Evolutionary conservation across 345 rosid species (phyloP).

Genomic region (Raphanus raphanistrum): DNA sequence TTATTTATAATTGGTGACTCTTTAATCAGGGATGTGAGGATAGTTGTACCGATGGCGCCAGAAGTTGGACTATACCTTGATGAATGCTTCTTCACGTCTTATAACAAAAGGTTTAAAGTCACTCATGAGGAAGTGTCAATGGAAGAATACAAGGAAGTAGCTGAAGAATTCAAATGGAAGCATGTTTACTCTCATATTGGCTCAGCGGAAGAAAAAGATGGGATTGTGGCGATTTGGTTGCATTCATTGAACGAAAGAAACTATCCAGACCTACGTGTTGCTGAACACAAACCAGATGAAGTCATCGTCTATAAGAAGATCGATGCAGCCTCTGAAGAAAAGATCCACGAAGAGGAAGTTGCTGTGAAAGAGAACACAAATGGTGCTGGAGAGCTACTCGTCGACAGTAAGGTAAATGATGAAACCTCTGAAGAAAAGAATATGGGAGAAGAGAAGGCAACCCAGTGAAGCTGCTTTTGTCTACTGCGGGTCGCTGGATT

Average conservation of each 20-base stretch:
- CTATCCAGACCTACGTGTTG: slow-evolving; percentile 60
- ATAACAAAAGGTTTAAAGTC: slow-evolving; percentile 78
- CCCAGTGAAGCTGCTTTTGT: slow-evolving; percentile 8
- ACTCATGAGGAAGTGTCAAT: slow-evolving; percentile 84
- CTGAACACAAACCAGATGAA: slow-evolving; percentile 27
- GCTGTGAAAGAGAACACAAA: slow-evolving; percentile 16
- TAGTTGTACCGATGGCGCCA: slow-evolving; percentile 91
- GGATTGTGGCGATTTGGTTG: slow-evolving; percentile 83
- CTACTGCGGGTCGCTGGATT: slow-evolving; percentile 9
- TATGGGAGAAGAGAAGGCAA: slow-evolving; percentile 3
- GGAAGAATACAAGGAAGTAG: slow-evolving; percentile 69
- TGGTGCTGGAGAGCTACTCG: background rate
- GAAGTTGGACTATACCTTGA: slow-evolving; percentile 96
- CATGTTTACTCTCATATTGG: slow-evolving; percentile 82
- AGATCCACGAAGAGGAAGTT: slow-evolving; percentile 16
- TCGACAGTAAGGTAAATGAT: slow-evolving; percentile 16
- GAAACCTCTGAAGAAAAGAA: slow-evolving; percentile 15
- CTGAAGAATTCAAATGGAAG: slow-evolving; percentile 81
- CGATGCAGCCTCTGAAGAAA: slow-evolving; percentile 17
- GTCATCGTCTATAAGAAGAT: slow-evolving; percentile 40
- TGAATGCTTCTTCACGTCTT: slow-evolving; percentile 81
- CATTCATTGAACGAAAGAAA: slow-evolving; percentile 87
- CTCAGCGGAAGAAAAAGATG: slow-evolving; percentile 76
- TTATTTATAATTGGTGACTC: background rate
- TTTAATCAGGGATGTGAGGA: slow-evolving; percentile 55